These are phyloP conservation scores for Marasmius sp. DNA, from an alignment of 1,284 basidiomycete species.

Conservation along the genomic window DNA sequence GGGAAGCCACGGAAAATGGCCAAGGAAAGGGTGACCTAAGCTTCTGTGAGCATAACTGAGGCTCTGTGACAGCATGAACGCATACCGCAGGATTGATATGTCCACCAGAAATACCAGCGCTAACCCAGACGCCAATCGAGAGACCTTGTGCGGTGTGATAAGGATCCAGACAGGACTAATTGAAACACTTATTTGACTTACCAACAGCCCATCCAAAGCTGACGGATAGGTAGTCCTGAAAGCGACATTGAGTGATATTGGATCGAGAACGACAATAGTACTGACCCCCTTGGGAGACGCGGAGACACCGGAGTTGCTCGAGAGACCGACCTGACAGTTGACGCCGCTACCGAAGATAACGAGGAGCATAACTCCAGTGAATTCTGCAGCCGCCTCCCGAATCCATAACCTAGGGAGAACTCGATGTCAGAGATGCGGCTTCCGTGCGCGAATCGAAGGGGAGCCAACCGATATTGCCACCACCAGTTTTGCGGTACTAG, in stretches of 20 bases:
- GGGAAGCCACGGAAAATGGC: constrained; percentile 71
- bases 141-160: constrained; percentile 19
- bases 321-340: constrained; percentile 60
- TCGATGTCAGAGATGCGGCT: not conserved
- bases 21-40: constrained; percentile 52
- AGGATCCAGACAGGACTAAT: not conserved
- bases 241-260: not conserved
- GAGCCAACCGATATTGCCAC: not conserved
- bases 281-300: constrained; percentile 58
- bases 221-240: constrained; percentile 53
- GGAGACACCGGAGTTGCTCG: constrained; percentile 47
- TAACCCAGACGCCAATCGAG: constrained; percentile 64
- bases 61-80: not conserved
- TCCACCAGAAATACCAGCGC: constrained; percentile 64
- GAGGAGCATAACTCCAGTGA: constrained; percentile 64
- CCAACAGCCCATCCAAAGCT: constrained; percentile 66
- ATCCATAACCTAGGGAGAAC: constrained; percentile 26
- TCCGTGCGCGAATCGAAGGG: not conserved
- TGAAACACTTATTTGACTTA: constrained; percentile 19
- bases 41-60: not conserved
- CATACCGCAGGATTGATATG: constrained; percentile 74
- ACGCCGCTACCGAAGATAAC: constrained; percentile 62
- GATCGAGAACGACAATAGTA: constrained; percentile 9
- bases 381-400: constrained; percentile 65
- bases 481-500: not conserved